phyloP scores from a whole-genome alignment of 2,329 filamentous ascomycete genomes.

The Exophiala calicioides region DNA sequence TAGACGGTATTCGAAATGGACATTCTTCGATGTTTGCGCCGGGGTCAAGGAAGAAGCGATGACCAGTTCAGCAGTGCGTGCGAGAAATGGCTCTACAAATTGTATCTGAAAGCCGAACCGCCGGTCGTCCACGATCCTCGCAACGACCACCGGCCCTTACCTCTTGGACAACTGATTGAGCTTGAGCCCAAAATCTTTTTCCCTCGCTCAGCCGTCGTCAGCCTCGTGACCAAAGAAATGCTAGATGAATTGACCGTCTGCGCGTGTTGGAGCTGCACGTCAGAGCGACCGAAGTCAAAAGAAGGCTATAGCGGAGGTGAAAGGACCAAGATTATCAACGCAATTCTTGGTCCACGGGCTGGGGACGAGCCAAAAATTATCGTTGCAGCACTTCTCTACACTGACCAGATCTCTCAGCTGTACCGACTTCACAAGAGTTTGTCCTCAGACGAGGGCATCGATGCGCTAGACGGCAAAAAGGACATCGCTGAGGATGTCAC shows the following conservation, averaged over 20 bases:
- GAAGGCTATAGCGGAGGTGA: constrained; percentile 2
- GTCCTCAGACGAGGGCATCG: background rate
- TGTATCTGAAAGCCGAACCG: constrained; percentile 2
- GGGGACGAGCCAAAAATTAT: constrained; percentile 1
- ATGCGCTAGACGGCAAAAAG: background rate
- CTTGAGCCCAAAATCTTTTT: constrained; percentile 3
- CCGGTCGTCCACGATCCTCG: constrained; percentile 2
- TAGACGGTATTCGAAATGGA: constrained; percentile 1
- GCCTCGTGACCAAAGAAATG: constrained; percentile 1
- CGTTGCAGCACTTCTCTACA: constrained; percentile 2
- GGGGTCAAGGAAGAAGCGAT: constrained; percentile 1
- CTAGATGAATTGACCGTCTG: constrained; percentile 1
- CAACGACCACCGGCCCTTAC: background rate
- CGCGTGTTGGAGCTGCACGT: constrained; percentile 1
- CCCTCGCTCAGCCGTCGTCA: background rate
- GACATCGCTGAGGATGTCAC: constrained; percentile 1
- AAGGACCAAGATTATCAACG: background rate
- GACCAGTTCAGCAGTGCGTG: background rate
- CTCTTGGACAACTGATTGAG: background rate
- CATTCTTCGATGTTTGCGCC: constrained; percentile 2
- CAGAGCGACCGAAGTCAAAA: background rate
- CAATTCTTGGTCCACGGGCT: background rate
- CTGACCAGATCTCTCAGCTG: constrained; percentile 1
- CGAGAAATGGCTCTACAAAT: constrained; percentile 1
- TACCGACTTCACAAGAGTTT: background rate